Percentiles rank a stretch among this genome's conserved stretches.
phyloP scores from a whole-genome alignment of 2,329 filamentous ascomycete species.

The Trichothecium sympodiale region DNA sequence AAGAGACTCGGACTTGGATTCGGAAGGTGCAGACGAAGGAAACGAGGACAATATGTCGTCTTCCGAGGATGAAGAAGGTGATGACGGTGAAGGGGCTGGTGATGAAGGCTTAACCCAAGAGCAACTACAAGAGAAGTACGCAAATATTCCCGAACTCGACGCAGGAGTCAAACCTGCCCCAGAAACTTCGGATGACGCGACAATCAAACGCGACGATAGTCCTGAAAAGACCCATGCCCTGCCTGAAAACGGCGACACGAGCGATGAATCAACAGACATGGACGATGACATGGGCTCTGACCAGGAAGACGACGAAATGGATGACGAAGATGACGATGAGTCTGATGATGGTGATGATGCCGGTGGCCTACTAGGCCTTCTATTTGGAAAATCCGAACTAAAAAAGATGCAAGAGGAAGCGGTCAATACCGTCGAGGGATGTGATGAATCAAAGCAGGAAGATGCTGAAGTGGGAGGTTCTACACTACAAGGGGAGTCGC shows the following conservation, averaged over 20 bases:
- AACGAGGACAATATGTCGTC: slow-evolving; percentile 47
- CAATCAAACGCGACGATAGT: not conserved
- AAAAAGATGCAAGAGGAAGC: slow-evolving; percentile 37
- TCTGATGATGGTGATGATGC: slow-evolving; percentile 28
- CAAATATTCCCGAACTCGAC: slow-evolving; percentile 38
- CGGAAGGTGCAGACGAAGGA: slow-evolving; percentile 27
- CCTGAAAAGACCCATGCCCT: slow-evolving; percentile 12
- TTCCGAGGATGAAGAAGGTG: slow-evolving; percentile 46
- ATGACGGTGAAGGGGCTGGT: slow-evolving; percentile 37
- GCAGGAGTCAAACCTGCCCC: not conserved
- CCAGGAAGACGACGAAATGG: slow-evolving; percentile 31
- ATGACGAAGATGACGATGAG: slow-evolving; percentile 26
- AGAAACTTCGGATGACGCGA: not conserved
- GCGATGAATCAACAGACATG: slow-evolving; percentile 51
- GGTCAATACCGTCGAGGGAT: slow-evolving; percentile 4
- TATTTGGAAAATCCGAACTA: slow-evolving; percentile 49
- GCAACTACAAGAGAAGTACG: slow-evolving; percentile 58
- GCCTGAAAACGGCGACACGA: slow-evolving; percentile 36
- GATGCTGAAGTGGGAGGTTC: slow-evolving; percentile 14
- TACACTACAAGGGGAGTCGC: slow-evolving; percentile 2
- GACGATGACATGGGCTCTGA: slow-evolving; percentile 22
- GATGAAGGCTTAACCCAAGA: slow-evolving; percentile 60
- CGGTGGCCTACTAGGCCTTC: slow-evolving; percentile 40
- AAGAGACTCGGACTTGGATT: slow-evolving; percentile 22
- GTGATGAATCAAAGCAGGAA: slow-evolving; percentile 4